Evolutionary conservation across 2,329 filamentous ascomycete species (phyloP), one percentile per base, ranked within the genome.

Genomic region (Fusarium tricinctum): DNA sequence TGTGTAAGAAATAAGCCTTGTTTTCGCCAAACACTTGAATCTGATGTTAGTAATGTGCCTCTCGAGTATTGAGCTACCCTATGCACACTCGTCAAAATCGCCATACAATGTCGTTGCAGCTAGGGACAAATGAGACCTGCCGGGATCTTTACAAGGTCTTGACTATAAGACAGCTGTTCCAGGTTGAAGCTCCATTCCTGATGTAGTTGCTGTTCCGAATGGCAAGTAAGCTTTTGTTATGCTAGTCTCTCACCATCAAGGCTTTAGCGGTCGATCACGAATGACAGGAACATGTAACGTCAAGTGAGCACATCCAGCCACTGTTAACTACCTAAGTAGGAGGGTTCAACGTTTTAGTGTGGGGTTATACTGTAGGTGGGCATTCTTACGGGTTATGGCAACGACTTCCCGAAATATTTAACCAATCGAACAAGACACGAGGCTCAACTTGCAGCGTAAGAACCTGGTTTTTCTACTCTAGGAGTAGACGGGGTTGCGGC

Each of bases 181-280:
- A 28, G 10, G 10, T 28, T 12, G 4, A 9, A 28, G 10, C 9
- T 28, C 10, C 10, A 28, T 9, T 28, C 26, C 26, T 28, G 10
- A 9, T 12, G 26, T 8, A 15, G 9, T 38, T n/a, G 33, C 9
- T n/a, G 33, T n/a, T n/a, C 9, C 8, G 8, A 10, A 15, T 38
- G 17, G 17, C 7, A 38, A 38, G 17, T n/a, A 19, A 9, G 15
- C 33, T 15, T 17, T 17, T 9, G 26, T 38, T 38, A 8, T 38
- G 40, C 48, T 58, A 57, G 45, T 33, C 42, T 33, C 42, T 42
- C 20, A 32, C 35, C 39, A 33, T 61, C 17, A 19, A 55, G 40
- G 60, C 43, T 52, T 57, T 49, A 63, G 63, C 47, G 43, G 66
- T 58, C 69, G 66, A 72, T 72, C 69, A 68, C 70, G 26, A 23